Evolutionary conservation across 495 filamentous ascomycete species (phyloP).

Genomic region (Xylaria scruposa): DNA sequence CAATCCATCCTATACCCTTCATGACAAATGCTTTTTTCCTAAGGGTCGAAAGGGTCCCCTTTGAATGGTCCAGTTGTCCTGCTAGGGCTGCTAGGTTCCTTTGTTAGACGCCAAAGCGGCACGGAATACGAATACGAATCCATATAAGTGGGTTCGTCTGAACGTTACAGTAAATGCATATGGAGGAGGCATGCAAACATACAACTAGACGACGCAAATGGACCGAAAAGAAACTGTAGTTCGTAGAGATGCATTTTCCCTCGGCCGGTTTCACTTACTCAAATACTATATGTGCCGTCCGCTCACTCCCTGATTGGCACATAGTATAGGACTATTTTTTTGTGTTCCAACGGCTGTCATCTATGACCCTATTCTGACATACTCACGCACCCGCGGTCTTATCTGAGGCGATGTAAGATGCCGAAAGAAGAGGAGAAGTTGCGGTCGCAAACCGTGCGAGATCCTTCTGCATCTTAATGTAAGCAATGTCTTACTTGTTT

Average conservation of each 20-base stretch:
- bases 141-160: conserved; percentile 1
- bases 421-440: not conserved
- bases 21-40: conserved; percentile 1
- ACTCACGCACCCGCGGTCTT: not conserved
- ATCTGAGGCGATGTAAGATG: not conserved
- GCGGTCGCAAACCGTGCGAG: not conserved
- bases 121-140: conserved; percentile 26
- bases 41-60: not conserved
- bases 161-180: not conserved
- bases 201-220: not conserved
- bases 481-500: not conserved
- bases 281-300: not conserved
- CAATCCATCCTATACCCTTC: not conserved
- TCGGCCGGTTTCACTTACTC: not conserved
- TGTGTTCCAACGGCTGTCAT: not conserved
- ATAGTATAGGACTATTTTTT: not conserved
- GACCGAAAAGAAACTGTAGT: not conserved
- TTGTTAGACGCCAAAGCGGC: no score
- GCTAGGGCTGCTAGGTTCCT: not conserved
- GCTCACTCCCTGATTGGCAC: not conserved
- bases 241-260: not conserved
- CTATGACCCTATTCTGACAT: not conserved
- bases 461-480: not conserved
- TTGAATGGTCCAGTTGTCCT: not conserved
- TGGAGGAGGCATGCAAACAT: not conserved